A percentile compares a stretch with the other conserved stretches of the same genome.
phyloP scores from a whole-genome alignment of 208 protist genomes.

The Entamoeba nuttalli region DNA sequence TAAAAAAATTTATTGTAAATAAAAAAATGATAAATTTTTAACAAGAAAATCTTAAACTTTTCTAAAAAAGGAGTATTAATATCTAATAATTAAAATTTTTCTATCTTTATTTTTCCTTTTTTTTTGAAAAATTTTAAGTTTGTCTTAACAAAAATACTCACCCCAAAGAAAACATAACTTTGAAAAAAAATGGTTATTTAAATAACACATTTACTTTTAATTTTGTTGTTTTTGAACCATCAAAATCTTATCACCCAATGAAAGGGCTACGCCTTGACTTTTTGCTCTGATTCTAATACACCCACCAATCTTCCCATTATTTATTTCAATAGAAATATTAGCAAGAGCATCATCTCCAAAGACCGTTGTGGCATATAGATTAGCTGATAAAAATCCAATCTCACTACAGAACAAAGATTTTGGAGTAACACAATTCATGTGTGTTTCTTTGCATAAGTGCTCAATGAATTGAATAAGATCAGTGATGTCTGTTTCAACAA shows the following conservation, averaged over 20 bases:
- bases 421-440: not conserved
- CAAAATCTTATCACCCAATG: not conserved
- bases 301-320: not conserved
- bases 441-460: not conserved
- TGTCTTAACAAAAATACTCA: no score
- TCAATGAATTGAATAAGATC: not conserved
- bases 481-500: not conserved
- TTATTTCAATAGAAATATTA: not conserved
- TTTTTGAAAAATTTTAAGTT: no score
- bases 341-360: constrained; percentile 3
- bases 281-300: not conserved
- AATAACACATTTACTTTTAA: not conserved
- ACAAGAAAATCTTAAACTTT: no score
- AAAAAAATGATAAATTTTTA: no score
- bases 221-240: not conserved
- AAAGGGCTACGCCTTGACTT: not conserved
- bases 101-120: no score
- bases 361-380: not conserved
- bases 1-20: no score
- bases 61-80: no score
- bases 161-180: no score
- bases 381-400: not conserved
- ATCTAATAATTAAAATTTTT: no score
- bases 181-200: no score
- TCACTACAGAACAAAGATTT: not conserved